These are phyloP conservation scores for Symbiodinium pilosum DNA, from an alignment of 73 alveolate species.

Conservation along the genomic window DNA sequence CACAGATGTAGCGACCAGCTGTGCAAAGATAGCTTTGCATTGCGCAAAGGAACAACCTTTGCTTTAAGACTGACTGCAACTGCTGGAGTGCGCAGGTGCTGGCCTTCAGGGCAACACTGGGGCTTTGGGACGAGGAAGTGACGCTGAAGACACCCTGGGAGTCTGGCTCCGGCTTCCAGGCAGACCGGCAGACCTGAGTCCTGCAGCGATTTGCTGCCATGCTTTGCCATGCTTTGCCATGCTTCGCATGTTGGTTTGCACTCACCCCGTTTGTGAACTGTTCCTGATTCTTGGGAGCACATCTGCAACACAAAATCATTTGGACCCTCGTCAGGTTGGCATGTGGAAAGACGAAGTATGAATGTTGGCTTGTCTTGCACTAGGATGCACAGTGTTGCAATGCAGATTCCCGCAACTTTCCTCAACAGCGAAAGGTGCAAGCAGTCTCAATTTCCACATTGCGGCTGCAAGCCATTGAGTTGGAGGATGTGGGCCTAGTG, in stretches of 20 bases:
- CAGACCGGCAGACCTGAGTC: too few relatives aligned
- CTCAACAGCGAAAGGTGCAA: background rate
- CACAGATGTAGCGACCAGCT: background rate
- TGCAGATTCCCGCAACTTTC: too few relatives aligned
- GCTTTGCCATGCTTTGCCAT: too few relatives aligned
- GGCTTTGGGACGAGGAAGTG: background rate
- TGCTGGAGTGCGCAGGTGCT: background rate
- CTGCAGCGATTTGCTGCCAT: too few relatives aligned
- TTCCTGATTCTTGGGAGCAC: too few relatives aligned
- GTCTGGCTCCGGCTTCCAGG: too few relatives aligned
- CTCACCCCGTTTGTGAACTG: background rate
- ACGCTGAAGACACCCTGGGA: too few relatives aligned
- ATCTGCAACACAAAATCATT: background rate
- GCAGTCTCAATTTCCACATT: background rate
- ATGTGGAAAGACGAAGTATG: background rate
- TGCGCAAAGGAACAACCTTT: background rate
- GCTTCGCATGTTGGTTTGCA: too few relatives aligned
- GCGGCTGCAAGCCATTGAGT: conserved; percentile 14
- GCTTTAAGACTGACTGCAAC: background rate
- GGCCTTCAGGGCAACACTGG: background rate
- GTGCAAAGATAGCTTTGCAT: background rate
- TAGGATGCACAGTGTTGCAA: background rate
- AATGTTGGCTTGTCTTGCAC: background rate
- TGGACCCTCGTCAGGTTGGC: background rate
- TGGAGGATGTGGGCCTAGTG: conserved; percentile 4